Conservation (phyloP, 2,329 filamentous ascomycete genomes). For the Chrysosporium queenslandicum region DNA sequence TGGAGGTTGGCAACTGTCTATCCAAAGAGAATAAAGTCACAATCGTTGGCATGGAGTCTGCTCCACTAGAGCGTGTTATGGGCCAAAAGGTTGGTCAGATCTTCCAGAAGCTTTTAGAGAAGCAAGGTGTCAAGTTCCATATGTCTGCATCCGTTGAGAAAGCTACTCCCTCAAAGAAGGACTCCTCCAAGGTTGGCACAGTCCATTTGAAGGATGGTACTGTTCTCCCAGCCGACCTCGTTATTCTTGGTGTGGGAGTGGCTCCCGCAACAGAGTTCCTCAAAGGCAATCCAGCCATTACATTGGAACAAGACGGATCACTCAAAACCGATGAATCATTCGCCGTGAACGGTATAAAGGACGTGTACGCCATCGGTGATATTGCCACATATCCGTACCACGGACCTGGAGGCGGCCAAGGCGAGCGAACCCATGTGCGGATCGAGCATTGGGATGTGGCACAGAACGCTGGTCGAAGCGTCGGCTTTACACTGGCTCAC, state of each 20-base stretch:
- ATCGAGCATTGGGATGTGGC: constrained; percentile 99
- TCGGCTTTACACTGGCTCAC: constrained; percentile 65
- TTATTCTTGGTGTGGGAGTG: constrained; percentile 86
- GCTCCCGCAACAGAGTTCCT: constrained; percentile 76
- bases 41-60: constrained; percentile 78
- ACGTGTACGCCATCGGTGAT: constrained; percentile 88
- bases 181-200: constrained; percentile 64
- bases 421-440: constrained; percentile 53
- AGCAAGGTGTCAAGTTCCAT: constrained; percentile 80
- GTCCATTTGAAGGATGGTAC: constrained; percentile 81
- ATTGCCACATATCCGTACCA: constrained; percentile 92
- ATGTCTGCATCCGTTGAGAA: constrained; percentile 73
- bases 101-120: constrained; percentile 69
- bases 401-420: constrained; percentile 65
- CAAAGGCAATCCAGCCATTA: constrained; percentile 57
- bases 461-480: constrained; percentile 77
- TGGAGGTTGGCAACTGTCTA: constrained; percentile 83
- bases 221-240: constrained; percentile 71
- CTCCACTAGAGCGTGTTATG: constrained; percentile 76
- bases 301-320: constrained; percentile 75
- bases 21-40: constrained; percentile 74
- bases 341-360: constrained; percentile 61
- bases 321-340: constrained; percentile 72
- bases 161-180: constrained; percentile 59
- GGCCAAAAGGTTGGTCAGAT: constrained; percentile 70